phyloP scores from a whole-genome alignment of 805 yeast species.

The Ogataea siamensis region DNA sequence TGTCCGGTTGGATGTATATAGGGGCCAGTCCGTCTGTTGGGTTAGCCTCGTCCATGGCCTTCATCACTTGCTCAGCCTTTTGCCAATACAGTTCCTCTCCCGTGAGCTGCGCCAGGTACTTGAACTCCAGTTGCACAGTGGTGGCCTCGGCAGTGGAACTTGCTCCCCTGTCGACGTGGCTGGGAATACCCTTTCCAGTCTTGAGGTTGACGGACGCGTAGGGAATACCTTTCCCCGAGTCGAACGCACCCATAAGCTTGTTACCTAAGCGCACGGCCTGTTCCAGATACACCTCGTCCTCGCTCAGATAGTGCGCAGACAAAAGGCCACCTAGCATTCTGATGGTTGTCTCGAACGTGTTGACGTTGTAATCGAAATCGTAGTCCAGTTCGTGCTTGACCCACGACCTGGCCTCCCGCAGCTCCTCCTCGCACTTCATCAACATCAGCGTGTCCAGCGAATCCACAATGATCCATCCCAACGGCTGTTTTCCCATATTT shows the following conservation, averaged over 20 bases:
- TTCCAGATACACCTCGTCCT: constrained; percentile 68
- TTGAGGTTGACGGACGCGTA: constrained; percentile 72
- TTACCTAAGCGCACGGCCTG: constrained; percentile 81
- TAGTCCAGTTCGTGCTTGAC: constrained; percentile 66
- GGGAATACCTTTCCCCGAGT: constrained; percentile 67
- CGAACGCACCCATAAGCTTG: constrained; percentile 67
- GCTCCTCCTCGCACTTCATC: constrained; percentile 68
- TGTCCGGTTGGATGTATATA: constrained; percentile 70
- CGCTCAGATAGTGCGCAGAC: constrained; percentile 71
- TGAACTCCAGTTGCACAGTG: constrained; percentile 83
- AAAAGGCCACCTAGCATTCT: constrained; percentile 92
- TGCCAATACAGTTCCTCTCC: constrained; percentile 81
- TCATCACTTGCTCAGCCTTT: constrained; percentile 69
- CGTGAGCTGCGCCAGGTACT: constrained; percentile 74
- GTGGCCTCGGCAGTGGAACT: constrained; percentile 89
- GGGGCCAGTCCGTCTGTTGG: constrained; percentile 80
- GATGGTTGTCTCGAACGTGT: constrained; percentile 90
- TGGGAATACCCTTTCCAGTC: constrained; percentile 57
- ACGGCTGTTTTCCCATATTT: constrained; percentile 76
- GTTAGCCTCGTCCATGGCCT: constrained; percentile 60
- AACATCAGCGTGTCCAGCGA: constrained; percentile 77
- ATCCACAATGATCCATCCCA: constrained; percentile 94
- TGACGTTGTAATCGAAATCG: constrained; percentile 70
- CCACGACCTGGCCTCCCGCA: constrained; percentile 68
- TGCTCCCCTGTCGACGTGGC: constrained; percentile 71